Conservation (phyloP, 345 rosid genomes). For the Rubroshorea leprosula region DNA sequence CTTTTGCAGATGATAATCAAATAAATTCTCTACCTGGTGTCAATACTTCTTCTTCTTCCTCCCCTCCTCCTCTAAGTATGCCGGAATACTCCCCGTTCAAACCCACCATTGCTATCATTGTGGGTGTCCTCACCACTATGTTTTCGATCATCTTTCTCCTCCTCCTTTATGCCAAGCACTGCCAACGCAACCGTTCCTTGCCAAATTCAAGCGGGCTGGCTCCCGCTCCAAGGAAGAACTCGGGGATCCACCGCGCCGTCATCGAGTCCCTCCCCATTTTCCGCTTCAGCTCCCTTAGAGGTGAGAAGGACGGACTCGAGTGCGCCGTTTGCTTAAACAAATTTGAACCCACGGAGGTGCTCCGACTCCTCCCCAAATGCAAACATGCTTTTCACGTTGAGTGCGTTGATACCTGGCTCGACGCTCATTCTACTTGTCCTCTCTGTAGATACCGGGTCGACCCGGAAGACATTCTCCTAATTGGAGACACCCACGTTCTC, state of each 20-base stretch:
- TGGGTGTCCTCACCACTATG: slow-evolving; percentile 57
- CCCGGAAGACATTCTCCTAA: slow-evolving; percentile 76
- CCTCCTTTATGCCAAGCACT: slow-evolving; percentile 80
- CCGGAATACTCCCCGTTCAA: slow-evolving; percentile 35
- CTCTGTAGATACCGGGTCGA: slow-evolving; percentile 88
- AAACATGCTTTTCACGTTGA: slow-evolving; percentile 93
- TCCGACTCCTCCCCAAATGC: slow-evolving; percentile 74
- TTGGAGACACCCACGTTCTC: slow-evolving; percentile 30
- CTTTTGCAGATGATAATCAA: background rate
- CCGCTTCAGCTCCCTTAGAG: slow-evolving; percentile 65
- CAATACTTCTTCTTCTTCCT: slow-evolving; percentile 8
- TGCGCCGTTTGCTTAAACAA: slow-evolving; percentile 74
- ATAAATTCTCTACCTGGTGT: background rate
- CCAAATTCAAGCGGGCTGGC: background rate
- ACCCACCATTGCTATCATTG: slow-evolving; percentile 54
- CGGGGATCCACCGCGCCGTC: slow-evolving; percentile 68
- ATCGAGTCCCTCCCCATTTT: slow-evolving; percentile 79
- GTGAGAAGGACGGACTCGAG: slow-evolving; percentile 74
- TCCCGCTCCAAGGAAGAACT: slow-evolving; percentile 40
- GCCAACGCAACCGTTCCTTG: slow-evolving; percentile 29
- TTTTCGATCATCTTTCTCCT: slow-evolving; percentile 72
- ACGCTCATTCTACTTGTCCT: slow-evolving; percentile 90
- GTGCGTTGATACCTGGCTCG: slow-evolving; percentile 96
- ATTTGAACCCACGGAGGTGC: slow-evolving; percentile 57
- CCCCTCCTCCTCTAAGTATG: slow-evolving; percentile 17